Base-by-base conservation (phyloP, 805 yeast genomes). In the Ogataea pini region DNA sequence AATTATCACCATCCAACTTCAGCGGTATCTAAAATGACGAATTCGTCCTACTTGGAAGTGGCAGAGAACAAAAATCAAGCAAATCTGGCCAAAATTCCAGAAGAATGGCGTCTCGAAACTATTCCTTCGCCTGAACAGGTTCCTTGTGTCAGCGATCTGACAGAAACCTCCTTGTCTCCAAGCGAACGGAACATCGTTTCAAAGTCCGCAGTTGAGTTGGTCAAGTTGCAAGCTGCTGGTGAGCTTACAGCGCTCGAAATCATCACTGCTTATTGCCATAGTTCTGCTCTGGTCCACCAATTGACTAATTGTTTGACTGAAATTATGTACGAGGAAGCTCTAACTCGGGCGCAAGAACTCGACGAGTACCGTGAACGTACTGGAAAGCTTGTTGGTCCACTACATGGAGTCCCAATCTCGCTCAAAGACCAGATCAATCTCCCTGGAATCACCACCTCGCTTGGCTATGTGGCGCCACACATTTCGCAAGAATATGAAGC, bases 331-430 rank as follows among this genome's bases (percentile, higher is more conserved):
- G 72, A 72, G n/a, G 62, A 58, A 18, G 79, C 77, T 1, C 57
- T 67, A 40, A 48, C 57, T 32, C 64, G 70, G 41, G 79, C 79
- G 1, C 46, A 63, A 34, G 62, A 62, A 44, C 58, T 73, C 48
- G 78, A 73, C 42, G 64, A 64, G 2, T 62, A 66, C 52, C 69
- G 58, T 39, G 48, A 61, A 20, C 36, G 36, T 10, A 56, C 65
- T 18, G 73, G 73, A 1, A 59, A 65, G 43, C 54, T 70, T 2
- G 56, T 68, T n/a, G 78, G 77, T 29, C 74, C 72, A 14, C 64
- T 72, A 42, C 78, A 72, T 51, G 78, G 77, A 4, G 57, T 73
- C 38, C 79, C 78, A 1, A 57, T 74, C 16, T 73, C 77, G 0
- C 59, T 73, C 36, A 74, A 75, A 53, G 78, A 75, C 54, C 77